Conservation (phyloP, 345 rosid species). For the Alliaria petiolata region DNA sequence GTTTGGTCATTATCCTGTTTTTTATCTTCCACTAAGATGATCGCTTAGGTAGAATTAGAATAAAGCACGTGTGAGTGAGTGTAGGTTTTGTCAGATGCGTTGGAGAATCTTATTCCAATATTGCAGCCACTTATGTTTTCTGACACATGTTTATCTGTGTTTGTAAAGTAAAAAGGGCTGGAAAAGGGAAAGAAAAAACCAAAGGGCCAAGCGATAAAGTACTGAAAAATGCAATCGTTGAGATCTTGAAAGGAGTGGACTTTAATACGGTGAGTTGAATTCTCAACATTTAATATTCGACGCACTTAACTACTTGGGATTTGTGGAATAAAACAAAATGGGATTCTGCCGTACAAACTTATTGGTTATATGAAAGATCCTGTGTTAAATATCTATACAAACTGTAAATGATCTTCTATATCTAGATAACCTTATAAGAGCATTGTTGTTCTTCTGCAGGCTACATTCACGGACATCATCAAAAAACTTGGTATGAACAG, state of each 20-base stretch:
- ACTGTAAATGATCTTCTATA: neutral
- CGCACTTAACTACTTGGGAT: neutral
- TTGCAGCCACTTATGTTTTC: slow-evolving; percentile 6
- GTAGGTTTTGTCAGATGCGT: slow-evolving; percentile 1
- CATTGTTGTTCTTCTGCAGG: slow-evolving; percentile 53
- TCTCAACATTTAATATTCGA: neutral
- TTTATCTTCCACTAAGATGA: neutral
- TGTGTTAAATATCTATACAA: neutral
- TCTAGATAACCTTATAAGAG: neutral
- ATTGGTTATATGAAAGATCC: neutral
- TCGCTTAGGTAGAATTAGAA: neutral
- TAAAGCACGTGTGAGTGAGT: neutral
- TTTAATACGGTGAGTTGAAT: slow-evolving; percentile 67
- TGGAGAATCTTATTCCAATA: slow-evolving; percentile 8
- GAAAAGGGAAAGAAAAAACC: slow-evolving; percentile 63
- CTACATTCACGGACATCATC: slow-evolving; percentile 92
- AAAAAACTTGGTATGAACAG: slow-evolving; percentile 67
- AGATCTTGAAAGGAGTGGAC: slow-evolving; percentile 81
- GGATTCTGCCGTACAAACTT: neutral
- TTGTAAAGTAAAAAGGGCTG: slow-evolving; percentile 46
- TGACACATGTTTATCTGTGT: slow-evolving; percentile 16
- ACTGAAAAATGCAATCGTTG: slow-evolving; percentile 63
- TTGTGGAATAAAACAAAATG: neutral
- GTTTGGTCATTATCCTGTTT: slow-evolving; percentile 27
- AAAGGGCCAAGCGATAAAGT: slow-evolving; percentile 54